Evolutionary conservation across 192 early-diverging fungal genomes (phyloP).

Genomic region (Backusella circina): DNA sequence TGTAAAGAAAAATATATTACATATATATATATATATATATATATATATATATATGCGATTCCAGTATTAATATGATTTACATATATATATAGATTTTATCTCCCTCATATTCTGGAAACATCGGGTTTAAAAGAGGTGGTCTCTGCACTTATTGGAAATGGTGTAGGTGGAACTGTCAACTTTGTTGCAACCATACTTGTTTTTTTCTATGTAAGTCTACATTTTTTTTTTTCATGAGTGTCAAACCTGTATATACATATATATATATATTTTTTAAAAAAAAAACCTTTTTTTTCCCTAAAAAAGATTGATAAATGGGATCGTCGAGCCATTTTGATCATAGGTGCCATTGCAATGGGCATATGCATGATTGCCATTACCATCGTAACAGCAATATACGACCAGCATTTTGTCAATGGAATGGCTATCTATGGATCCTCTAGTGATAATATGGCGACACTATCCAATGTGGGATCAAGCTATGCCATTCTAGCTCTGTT

Average conservation of each 20-base stretch:
- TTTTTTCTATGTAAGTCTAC: slow-evolving; percentile 39
- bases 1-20: slow-evolving; percentile 40
- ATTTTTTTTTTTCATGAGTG: neutral
- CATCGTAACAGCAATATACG: slow-evolving; percentile 12
- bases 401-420: slow-evolving; percentile 10
- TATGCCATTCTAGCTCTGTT: slow-evolving; percentile 52
- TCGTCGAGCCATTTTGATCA: slow-evolving; percentile 59
- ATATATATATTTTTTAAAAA: too few relatives aligned
- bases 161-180: slow-evolving; percentile 19
- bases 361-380: slow-evolving; percentile 14
- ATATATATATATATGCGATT: too few relatives aligned
- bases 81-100: slow-evolving; percentile 21
- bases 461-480: slow-evolving; percentile 28
- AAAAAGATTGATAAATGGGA: slow-evolving; percentile 63
- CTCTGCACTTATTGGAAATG: slow-evolving; percentile 20
- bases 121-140: slow-evolving; percentile 11
- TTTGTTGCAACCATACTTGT: slow-evolving; percentile 25
- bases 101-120: slow-evolving; percentile 20
- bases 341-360: slow-evolving; percentile 49
- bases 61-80: too few relatives aligned
- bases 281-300: too few relatives aligned
- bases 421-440: slow-evolving; percentile 24
- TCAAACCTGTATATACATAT: slow-evolving; percentile 5
- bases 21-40: too few relatives aligned
- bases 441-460: slow-evolving; percentile 1